Percentiles rank a stretch among this genome's conserved stretches.
phyloP scores from a whole-genome alignment of 164 flowering plant species.

The Vitis vinifera region ASM3070453v1 NC_081822.1:36479501-36480000 shows the following conservation, averaged over 20 bases:
- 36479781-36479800: too few species aligned
- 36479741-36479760: background rate
- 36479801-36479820: too few species aligned
- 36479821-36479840: too few species aligned
- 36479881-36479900: too few species aligned
- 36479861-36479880: too few species aligned
- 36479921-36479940: too few species aligned
- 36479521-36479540: constrained; percentile 1
- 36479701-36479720: constrained; percentile 26
- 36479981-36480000: too few species aligned
- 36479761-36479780: too few species aligned
- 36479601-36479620: constrained; percentile 57
- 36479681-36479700: constrained; percentile 69
- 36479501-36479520: background rate
- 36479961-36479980: too few species aligned
- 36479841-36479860: too few species aligned
- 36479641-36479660: constrained; percentile 68
- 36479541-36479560: background rate
- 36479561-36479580: background rate
- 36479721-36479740: background rate
- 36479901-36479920: too few species aligned
- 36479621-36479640: constrained; percentile 85
- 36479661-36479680: constrained; percentile 94
- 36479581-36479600: background rate
- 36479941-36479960: too few species aligned